Evolutionary conservation across 768 basidiomycete genomes (phyloP), one percentile per base, ranked within the genome.

Genomic region (Cyclocybe cylindracea): DNA sequence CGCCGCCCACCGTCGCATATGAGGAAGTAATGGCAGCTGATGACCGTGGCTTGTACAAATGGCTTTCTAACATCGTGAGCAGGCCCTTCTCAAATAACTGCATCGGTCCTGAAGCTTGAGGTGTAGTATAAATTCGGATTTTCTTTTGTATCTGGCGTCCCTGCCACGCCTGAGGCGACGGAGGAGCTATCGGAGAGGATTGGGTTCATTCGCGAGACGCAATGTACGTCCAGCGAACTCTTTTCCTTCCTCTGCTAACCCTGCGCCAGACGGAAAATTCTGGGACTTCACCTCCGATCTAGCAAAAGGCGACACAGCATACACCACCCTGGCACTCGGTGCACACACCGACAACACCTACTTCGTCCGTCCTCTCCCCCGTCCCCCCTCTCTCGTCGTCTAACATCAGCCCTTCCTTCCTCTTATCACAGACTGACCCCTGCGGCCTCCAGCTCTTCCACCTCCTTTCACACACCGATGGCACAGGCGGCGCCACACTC

Each of bases 271-370:
- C 61, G 96, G 95, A 33, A 86, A 84, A 51, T 95, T 98, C 70
- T 99, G 96, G 95, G 93, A 98, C 62, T 96, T 98, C 63, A 97
- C 94, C 0, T 84, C 95, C 0, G 86, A 96, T 63, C 78, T 95
- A 16, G 85, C 87, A 13, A 93, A 88, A 61, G 94, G 94, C 10
- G 96, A 99, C 66, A 89, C 94, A 7, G 94, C 96, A 0, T 99
- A 99, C 72, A 93, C 94, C 4, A 91, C 86, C 5, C 70, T 96
- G 40, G 89, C 87, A 1, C 82, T 99, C 6, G 85, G 82, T 3
- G 94, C 92, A 0, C 96, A 99, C 65, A 83, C 81, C 10, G 81
- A 83, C 57, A 82, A 80, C 49, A 82, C 81, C 7, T 83, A 82
- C 77, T 92, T 78, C 55, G 89, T 89, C 50, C 58, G 80, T 68